Evolutionary conservation across 2,329 filamentous ascomycete genomes (phyloP), one percentile per base, ranked within the genome.

Genomic region (Thermothelomyces thermophilus): DNA sequence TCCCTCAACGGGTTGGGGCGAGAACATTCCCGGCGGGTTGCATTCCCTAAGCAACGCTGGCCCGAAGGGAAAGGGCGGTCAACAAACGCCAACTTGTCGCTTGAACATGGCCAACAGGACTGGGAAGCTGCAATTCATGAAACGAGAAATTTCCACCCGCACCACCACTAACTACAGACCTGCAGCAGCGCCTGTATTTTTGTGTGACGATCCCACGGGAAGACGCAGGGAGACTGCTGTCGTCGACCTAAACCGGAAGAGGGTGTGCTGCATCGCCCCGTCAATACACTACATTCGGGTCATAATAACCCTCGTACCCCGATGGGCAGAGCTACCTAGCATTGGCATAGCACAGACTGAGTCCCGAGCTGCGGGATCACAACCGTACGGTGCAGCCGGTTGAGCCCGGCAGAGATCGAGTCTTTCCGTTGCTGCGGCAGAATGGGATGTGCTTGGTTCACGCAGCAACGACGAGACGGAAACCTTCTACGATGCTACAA

Each of bases 41-140:
- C 20, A 36, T 34, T 22, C 16, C 36, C 26, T n/a, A n/a, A n/a
- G n/a, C n/a, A n/a, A 34, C 24, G 13, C 26, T 30, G 9, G 10
- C 5, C 6, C 11, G 9, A 2, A 31, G 35, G 39, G 50, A 52
- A 59, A 58, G 55, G n/a, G 57, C 57, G 57, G 57, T 59, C 57
- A 56, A 46, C 42, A 36, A n/a, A 11, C 31, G 40, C 36, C 36
- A 22, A 28, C 33, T 26, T 9, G 5, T 9, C 9, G 9, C 5
- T 26, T 5, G 24, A 5, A 9, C 24, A 26, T 26, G 9, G 5
- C 5, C 24, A 5, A 26, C 24, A 9, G 24, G 24, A 26, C 24
- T 26, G 24, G 5, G 24, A n/a, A 26, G 24, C 24, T 26, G 24
- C 24, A 9, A 26, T 26, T 26, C 24, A 26, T 26, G 41, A 41